Conservation (phyloP, 2,329 filamentous ascomycete species). For the Xylaria sp. region DNA sequence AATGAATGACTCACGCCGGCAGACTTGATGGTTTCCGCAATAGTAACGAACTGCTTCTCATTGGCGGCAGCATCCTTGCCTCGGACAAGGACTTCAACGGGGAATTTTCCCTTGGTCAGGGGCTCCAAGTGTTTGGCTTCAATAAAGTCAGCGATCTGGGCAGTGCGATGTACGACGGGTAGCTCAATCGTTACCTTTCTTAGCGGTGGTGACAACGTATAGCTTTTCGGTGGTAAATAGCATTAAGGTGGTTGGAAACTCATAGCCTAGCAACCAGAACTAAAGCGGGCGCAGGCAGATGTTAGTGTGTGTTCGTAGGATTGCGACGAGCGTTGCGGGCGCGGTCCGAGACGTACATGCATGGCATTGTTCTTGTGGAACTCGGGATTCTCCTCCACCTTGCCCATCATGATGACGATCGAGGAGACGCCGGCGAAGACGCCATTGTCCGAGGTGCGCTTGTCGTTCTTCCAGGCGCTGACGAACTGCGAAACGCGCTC, state of each 20-base stretch:
- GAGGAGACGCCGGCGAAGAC: conserved; percentile 88
- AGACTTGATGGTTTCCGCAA: conserved; percentile 86
- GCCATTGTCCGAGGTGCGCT: conserved; percentile 80
- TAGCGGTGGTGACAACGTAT: conserved; percentile 93
- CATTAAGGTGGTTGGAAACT: conserved; percentile 96
- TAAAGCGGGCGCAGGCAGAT: conserved; percentile 53
- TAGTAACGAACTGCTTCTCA: conserved; percentile 86
- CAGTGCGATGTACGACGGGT: background rate
- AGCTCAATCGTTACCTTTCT: conserved; percentile 77
- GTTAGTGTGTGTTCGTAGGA: conserved; percentile 21
- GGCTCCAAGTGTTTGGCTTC: conserved; percentile 91
- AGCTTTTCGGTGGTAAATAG: conserved; percentile 88
- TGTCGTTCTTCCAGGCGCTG: conserved; percentile 95
- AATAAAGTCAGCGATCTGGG: conserved; percentile 49
- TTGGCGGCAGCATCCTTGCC: conserved; percentile 94
- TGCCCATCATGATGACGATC: conserved; percentile 92
- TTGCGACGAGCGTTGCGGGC: background rate
- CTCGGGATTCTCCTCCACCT: conserved; percentile 86
- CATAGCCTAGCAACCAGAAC: conserved; percentile 99
- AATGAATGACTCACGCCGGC: conserved; percentile 74
- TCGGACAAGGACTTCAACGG: conserved; percentile 89
- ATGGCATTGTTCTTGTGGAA: conserved; percentile 97
- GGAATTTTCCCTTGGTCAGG: conserved; percentile 90
- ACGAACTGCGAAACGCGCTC: conserved; percentile 89
- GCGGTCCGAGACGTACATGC: conserved; percentile 72